Conservation (phyloP, 257 asterid genomes). For the Salvia miltiorrhiza region DNA sequence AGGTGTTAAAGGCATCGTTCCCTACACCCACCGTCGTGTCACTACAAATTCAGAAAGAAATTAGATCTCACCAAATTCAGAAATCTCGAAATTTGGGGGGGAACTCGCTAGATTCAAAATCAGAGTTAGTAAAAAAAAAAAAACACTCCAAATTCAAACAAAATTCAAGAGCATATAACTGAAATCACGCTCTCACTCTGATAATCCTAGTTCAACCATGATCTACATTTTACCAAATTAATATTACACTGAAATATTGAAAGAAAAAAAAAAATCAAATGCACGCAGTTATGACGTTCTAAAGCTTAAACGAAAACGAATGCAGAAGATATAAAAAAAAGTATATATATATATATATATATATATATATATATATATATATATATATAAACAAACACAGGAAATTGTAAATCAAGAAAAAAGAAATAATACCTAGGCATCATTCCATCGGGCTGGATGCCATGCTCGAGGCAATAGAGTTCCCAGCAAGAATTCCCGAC, state of each 20-base stretch:
- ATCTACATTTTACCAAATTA: slow-evolving; percentile 4
- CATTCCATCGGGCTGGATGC: slow-evolving; percentile 44
- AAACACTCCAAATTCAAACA: neutral
- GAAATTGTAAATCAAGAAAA: neutral
- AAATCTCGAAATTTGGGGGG: neutral
- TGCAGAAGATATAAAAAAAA: neutral
- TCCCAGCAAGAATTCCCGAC: slow-evolving; percentile 50
- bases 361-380: too few relatives aligned
- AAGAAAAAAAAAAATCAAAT: neutral
- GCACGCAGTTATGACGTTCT: neutral
- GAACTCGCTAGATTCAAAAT: neutral
- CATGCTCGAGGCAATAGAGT: slow-evolving; percentile 48
- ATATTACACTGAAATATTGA: neutral
- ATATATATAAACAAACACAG: neutral
- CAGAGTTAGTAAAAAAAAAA: neutral
- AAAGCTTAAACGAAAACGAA: neutral
- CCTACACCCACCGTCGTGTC: slow-evolving; percentile 39
- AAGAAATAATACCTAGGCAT: slow-evolving; percentile 38
- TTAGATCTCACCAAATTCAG: neutral
- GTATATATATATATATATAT: too few relatives aligned
- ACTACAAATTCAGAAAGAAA: slow-evolving; percentile 29
- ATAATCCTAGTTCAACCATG: neutral
- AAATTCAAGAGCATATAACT: neutral
- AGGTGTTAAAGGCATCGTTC: slow-evolving; percentile 52
- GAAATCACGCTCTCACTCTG: neutral